A percentile compares a stretch with the other conserved stretches of the same genome.
Conservation (phyloP, 2,329 filamentous ascomycete genomes). For the Colletotrichum sp. region DNA sequence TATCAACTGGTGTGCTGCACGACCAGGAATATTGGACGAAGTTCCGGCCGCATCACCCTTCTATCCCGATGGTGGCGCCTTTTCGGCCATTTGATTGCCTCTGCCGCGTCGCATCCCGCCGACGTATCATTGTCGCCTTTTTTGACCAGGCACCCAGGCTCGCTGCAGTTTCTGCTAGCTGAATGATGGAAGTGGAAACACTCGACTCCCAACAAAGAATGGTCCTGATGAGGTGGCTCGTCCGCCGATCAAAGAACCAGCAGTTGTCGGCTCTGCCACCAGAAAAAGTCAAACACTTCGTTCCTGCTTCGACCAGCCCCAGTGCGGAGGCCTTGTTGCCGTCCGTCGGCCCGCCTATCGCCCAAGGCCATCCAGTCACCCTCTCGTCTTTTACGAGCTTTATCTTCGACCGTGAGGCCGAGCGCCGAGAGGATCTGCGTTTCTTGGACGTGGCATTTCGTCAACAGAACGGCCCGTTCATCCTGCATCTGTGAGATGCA, state of each 20-base stretch:
- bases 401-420: neutral
- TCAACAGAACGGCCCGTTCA: neutral
- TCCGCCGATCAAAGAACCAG: neutral
- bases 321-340: neutral
- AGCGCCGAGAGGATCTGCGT: neutral
- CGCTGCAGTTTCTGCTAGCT: neutral
- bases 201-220: neutral
- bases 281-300: neutral
- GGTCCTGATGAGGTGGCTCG: neutral
- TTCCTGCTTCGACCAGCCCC: neutral
- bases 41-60: neutral
- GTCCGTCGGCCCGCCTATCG: neutral
- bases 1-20: neutral
- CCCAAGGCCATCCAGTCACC: neutral
- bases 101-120: neutral
- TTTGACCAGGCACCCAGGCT: neutral
- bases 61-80: neutral
- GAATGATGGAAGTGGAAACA: neutral
- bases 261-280: neutral
- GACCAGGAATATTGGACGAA: neutral
- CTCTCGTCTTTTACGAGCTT: neutral
- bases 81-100: neutral
- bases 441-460: neutral
- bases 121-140: neutral
- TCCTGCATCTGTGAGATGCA: neutral